Conservation (phyloP, 1,139 yeast species). For the Pichia sp. region DNA sequence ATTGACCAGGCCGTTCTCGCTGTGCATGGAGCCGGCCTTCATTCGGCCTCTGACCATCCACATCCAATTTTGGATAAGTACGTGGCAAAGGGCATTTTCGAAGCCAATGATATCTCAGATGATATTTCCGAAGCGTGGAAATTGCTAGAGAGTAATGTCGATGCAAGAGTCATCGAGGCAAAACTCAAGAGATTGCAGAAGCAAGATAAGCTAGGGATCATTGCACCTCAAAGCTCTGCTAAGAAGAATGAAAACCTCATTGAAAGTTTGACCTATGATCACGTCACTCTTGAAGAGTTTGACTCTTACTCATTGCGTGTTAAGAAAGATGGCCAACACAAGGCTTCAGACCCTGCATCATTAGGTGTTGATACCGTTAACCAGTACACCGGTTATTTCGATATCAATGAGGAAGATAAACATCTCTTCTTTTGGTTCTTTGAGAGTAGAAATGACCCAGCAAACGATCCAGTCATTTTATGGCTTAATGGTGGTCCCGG, state of each 20-base stretch:
- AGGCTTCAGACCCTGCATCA: slow-evolving; percentile 19
- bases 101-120: background rate
- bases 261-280: slow-evolving; percentile 1
- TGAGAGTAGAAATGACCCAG: slow-evolving; percentile 85
- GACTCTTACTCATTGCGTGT: slow-evolving; percentile 18
- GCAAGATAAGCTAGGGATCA: background rate
- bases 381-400: slow-evolving; percentile 85
- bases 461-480: slow-evolving; percentile 72
- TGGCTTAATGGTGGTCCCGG: slow-evolving; percentile 96
- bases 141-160: slow-evolving; percentile 8
- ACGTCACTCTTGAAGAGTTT: slow-evolving; percentile 1
- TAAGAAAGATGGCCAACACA: slow-evolving; percentile 12
- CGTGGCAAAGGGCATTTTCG: slow-evolving; percentile 5
- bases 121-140: slow-evolving; percentile 10
- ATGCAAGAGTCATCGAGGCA: slow-evolving; percentile 2
- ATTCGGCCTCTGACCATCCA: too few species aligned
- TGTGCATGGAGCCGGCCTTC: too few species aligned
- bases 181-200: background rate
- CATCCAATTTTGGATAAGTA: slow-evolving; percentile 11
- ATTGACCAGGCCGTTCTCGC: too few species aligned
- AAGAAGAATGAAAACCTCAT: slow-evolving; percentile 1
- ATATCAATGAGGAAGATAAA: slow-evolving; percentile 75
- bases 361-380: slow-evolving; percentile 56
- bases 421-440: slow-evolving; percentile 84
- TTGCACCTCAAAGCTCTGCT: slow-evolving; percentile 6